phyloP scores from a whole-genome alignment of 2,329 filamentous ascomycete genomes.

The Aspergillus sp. region DNA sequence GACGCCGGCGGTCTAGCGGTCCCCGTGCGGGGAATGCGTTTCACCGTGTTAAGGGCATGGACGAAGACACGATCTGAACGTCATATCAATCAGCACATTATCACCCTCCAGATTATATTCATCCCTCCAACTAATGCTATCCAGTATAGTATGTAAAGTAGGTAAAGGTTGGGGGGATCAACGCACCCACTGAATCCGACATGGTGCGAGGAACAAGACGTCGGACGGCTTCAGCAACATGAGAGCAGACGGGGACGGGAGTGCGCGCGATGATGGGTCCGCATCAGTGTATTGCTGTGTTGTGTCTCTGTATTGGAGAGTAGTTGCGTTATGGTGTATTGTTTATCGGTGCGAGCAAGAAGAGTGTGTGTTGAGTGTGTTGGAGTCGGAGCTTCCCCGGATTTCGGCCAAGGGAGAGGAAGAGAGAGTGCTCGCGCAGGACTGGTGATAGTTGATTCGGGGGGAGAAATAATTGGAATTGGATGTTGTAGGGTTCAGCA shows the following conservation, averaged over 20 bases:
- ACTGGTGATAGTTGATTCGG: background rate
- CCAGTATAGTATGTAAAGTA: background rate
- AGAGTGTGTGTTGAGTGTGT: background rate
- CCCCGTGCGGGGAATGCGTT: constrained; percentile 93
- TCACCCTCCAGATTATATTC: too few relatives aligned
- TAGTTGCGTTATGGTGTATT: background rate
- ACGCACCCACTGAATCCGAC: constrained; percentile 52
- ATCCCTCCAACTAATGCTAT: too few relatives aligned
- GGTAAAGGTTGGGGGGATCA: background rate
- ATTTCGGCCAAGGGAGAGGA: constrained; percentile 11
- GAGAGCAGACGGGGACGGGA: background rate
- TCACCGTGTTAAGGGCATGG: constrained; percentile 97
- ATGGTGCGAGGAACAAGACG: constrained; percentile 33
- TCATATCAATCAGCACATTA: background rate
- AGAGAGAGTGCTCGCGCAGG: background rate
- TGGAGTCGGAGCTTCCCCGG: constrained; percentile 20
- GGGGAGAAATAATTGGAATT: background rate
- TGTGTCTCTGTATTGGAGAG: background rate
- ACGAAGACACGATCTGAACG: constrained; percentile 92
- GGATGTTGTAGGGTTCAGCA: too few relatives aligned
- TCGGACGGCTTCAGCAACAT: constrained; percentile 25
- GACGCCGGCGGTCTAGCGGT: constrained; percentile 81
- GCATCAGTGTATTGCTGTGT: too few relatives aligned
- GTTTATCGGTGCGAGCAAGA: background rate
- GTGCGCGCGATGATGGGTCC: background rate